Evolutionary conservation across 306 rosid species (phyloP), one percentile per base, ranked within the genome.

Genomic region (Vachellia pachyceras): DNA sequence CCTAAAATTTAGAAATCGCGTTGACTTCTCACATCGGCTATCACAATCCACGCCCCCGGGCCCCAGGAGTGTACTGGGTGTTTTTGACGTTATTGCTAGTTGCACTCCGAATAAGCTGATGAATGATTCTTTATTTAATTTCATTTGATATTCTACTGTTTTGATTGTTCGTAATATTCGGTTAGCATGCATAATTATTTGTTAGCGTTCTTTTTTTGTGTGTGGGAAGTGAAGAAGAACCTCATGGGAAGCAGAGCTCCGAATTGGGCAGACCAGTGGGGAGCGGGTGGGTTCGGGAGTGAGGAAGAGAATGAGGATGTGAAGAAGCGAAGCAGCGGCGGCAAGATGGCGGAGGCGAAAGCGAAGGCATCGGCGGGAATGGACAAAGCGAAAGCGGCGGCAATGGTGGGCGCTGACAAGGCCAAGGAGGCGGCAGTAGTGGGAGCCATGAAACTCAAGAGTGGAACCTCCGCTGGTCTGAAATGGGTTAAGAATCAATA

Each of bases 211-310:
- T n/a, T 37, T 37, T 37, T 37, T 37, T n/a, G n/a, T n/a, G n/a
- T n/a, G n/a, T n/a, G n/a, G n/a, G 40, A 37, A 37, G 40, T 2
- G 58, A 35, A 58, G 50, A 76, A 69, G n/a, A 61, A 55, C 40
- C 2, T 2, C 35, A 91, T 90, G 94, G 96, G 90, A 46, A 86
- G 95, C 90, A 91, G 89, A 79, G 91, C 89, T 83, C 92, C 95
- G 36, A 89, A 78, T 77, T 92, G 95, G 97, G 87, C 90, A 10
- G 95, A n/a, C n/a, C n/a, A n/a, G n/a, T n/a, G n/a, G n/a, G n/a
- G n/a, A n/a, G n/a, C n/a, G n/a, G n/a, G n/a, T n/a, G n/a, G n/a
- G n/a, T n/a, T n/a, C n/a, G n/a, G n/a, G n/a, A n/a, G n/a, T n/a
- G n/a, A n/a, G n/a, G 84, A 86, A 2, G 78, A 89, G 6, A 73